Evolutionary conservation across 2,329 filamentous ascomycete genomes (phyloP).

Genomic region (Arachnomyces sp.): DNA sequence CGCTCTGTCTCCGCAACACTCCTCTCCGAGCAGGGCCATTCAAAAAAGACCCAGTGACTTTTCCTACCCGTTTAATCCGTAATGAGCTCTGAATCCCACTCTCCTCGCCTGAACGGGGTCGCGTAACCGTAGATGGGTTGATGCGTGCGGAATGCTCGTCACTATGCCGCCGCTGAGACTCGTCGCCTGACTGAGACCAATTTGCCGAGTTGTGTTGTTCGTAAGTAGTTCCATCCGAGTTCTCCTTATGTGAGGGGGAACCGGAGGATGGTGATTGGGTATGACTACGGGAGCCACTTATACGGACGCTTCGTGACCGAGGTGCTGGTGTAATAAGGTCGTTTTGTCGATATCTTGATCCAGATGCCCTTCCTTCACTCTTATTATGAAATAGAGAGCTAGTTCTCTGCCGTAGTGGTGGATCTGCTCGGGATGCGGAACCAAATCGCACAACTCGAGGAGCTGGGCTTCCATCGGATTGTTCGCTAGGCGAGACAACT

Average conservation of each 20-base stretch:
- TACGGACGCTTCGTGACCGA: slow-evolving; percentile 36
- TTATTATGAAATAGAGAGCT: slow-evolving; percentile 15
- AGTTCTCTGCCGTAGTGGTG: slow-evolving; percentile 6
- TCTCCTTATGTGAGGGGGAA: slow-evolving; percentile 21
- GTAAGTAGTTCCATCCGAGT: no score
- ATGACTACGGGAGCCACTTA: slow-evolving; percentile 33
- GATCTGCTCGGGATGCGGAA: slow-evolving; percentile 16
- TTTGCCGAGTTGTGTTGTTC: slow-evolving; percentile 6
- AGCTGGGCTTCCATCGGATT: slow-evolving; percentile 34
- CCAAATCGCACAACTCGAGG: slow-evolving; percentile 35
- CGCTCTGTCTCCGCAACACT: slow-evolving; percentile 53
- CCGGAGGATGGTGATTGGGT: slow-evolving; percentile 34
- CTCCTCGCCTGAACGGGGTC: slow-evolving; percentile 52
- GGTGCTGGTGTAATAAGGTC: slow-evolving; percentile 42
- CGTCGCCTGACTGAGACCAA: slow-evolving; percentile 23
- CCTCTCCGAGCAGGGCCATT: slow-evolving; percentile 74
- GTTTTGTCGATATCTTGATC: slow-evolving; percentile 13
- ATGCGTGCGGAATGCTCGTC: slow-evolving; percentile 27
- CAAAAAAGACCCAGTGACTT: slow-evolving; percentile 67
- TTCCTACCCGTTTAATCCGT: slow-evolving; percentile 68
- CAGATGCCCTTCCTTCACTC: slow-evolving; percentile 23
- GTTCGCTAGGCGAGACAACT: slow-evolving; percentile 29
- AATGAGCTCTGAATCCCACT: slow-evolving; percentile 63
- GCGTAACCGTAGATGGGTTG: slow-evolving; percentile 30
- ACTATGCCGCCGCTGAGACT: slow-evolving; percentile 23